A percentile compares a stretch with the other conserved stretches of the same genome.
Conservation (phyloP, 768 basidiomycete genomes). For the Boletus coccyginus region DNA sequence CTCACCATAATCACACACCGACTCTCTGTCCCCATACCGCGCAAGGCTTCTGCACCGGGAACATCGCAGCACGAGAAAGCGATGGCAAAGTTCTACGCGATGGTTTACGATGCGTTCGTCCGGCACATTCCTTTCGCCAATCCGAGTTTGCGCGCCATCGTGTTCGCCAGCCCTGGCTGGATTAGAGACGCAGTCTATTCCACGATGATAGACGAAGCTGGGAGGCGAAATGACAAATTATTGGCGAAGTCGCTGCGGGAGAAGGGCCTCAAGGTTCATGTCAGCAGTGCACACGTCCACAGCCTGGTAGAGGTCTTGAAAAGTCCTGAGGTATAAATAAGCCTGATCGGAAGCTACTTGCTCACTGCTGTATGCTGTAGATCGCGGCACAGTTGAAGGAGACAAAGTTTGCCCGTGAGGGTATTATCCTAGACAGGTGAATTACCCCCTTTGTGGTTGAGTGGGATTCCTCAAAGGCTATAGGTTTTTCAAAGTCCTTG, state of each 20-base stretch:
- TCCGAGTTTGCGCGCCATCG: constrained; percentile 76
- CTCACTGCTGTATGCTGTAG: constrained; percentile 36
- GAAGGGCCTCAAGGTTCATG: constrained; percentile 88
- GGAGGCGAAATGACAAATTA: constrained; percentile 74
- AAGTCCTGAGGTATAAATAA: constrained; percentile 76
- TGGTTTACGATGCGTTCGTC: constrained; percentile 81
- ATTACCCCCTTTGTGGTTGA: not conserved
- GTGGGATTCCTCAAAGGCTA: not conserved
- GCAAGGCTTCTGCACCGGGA: constrained; percentile 82
- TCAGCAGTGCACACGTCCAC: constrained; percentile 93
- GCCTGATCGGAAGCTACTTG: not conserved
- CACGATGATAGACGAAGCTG: constrained; percentile 80
- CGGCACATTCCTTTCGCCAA: constrained; percentile 86
- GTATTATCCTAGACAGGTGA: constrained; percentile 85
- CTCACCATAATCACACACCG: constrained; percentile 94
- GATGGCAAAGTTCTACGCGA: constrained; percentile 75
- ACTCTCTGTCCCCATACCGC: constrained; percentile 83
- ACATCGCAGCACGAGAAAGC: constrained; percentile 92
- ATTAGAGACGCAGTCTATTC: constrained; percentile 86
- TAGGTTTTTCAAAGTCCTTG: constrained; percentile 98
- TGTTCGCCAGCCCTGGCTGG: constrained; percentile 97
- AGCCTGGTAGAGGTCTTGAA: constrained; percentile 92
- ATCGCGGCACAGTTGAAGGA: constrained; percentile 78
- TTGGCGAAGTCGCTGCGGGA: constrained; percentile 72
- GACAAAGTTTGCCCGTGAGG: constrained; percentile 95